Evolutionary conservation across 108 stramenopile species (phyloP).

Genomic region (Cyclotella sp.): DNA sequence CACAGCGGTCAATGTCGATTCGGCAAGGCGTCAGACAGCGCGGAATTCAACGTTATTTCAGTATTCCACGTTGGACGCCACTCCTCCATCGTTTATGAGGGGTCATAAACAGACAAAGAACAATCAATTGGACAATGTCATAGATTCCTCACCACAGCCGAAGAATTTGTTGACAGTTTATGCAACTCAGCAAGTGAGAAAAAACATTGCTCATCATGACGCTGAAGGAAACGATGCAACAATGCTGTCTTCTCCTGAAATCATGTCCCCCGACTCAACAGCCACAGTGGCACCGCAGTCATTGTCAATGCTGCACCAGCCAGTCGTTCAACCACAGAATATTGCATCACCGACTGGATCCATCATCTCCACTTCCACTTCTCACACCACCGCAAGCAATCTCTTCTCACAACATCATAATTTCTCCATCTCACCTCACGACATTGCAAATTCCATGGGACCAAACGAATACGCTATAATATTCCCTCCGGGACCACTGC

Average conservation of each 20-base stretch:
- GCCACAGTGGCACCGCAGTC: not conserved
- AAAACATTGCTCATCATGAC: not conserved
- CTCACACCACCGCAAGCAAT: constrained; percentile 2
- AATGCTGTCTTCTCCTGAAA: not conserved
- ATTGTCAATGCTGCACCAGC: not conserved
- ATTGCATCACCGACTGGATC: constrained; percentile 20
- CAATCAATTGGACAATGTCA: not conserved
- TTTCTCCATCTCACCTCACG: not conserved
- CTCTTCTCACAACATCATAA: constrained; percentile 4
- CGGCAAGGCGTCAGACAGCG: not conserved
- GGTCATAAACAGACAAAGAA: not conserved
- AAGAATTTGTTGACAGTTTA: not conserved
- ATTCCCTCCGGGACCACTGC: constrained; percentile 44
- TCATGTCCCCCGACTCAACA: constrained; percentile 4
- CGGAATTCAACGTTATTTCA: not conserved
- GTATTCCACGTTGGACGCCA: constrained; percentile 12
- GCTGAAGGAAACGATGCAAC: not conserved
- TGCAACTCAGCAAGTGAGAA: not conserved
- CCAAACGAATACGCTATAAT: constrained; percentile 46
- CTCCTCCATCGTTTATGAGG: not conserved
- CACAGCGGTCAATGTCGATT: not conserved
- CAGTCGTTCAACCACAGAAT: not conserved
- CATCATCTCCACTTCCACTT: constrained; percentile 8
- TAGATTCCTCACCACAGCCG: not conserved
- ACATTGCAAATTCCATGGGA: constrained; percentile 11